Conservation (phyloP, 1,284 basidiomycete species). For the Pseudozyma tsukubaensis region DNA sequence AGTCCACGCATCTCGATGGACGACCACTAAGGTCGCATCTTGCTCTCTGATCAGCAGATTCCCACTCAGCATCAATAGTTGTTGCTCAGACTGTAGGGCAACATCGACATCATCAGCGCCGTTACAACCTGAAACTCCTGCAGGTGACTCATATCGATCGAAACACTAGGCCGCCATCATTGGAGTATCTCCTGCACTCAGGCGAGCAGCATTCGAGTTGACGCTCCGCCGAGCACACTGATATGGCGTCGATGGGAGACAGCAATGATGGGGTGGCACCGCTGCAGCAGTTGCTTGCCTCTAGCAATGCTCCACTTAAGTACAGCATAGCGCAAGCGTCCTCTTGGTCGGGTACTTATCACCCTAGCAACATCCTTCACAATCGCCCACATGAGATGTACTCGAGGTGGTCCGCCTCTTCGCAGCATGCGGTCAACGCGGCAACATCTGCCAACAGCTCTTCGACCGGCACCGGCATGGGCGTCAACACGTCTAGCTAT, state of each 20-base stretch:
- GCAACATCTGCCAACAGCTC: conserved; percentile 22
- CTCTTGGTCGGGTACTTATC: conserved; percentile 61
- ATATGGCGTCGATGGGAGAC: conserved; percentile 18
- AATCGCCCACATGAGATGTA: conserved; percentile 58
- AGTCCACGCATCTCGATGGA: no score
- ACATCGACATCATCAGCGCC: no score
- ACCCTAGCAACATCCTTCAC: conserved; percentile 60
- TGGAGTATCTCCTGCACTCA: no score
- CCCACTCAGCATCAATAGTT: no score
- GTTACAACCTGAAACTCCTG: no score
- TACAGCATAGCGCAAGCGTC: conserved; percentile 57
- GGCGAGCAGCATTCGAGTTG: no score
- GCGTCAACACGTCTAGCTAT: conserved; percentile 23
- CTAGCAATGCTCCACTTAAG: conserved; percentile 33
- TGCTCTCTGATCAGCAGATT: no score
- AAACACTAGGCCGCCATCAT: no score
- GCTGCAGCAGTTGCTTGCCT: conserved; percentile 40
- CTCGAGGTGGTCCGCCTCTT: conserved; percentile 58
- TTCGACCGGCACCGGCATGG: conserved; percentile 27
- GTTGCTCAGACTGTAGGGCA: no score
- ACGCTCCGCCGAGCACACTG: neutral
- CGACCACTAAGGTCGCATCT: no score
- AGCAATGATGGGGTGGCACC: conserved; percentile 20
- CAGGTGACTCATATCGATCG: no score
- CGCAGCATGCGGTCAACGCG: conserved; percentile 34